A percentile compares a stretch with the other conserved stretches of the same genome.
These are phyloP conservation scores for Pulveroboletus frians DNA, from an alignment of 768 basidiomycete species.

Conservation along the genomic window DNA sequence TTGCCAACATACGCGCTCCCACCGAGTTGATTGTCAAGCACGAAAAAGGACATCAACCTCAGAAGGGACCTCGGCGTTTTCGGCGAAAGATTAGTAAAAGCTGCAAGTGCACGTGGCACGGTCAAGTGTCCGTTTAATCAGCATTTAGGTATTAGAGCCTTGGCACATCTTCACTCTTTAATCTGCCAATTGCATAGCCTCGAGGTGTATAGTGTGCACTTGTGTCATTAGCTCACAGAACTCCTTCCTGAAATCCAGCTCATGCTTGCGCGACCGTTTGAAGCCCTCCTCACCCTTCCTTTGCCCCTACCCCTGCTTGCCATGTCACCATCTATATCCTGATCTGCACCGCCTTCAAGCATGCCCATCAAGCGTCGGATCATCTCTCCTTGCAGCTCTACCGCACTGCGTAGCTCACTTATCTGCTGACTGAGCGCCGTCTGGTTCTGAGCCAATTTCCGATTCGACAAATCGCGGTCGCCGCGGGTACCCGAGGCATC, in stretches of 20 bases:
- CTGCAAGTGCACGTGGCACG: too few relatives aligned
- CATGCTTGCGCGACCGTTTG: neutral
- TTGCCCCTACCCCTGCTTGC: conserved; percentile 10
- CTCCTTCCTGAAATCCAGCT: conserved; percentile 6
- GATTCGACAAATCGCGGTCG: conserved; percentile 46
- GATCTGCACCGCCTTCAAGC: conserved; percentile 9
- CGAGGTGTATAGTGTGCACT: too few relatives aligned
- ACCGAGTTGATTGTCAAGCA: too few relatives aligned
- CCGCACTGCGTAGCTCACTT: conserved; percentile 44
- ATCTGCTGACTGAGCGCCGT: conserved; percentile 64
- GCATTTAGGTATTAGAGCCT: too few relatives aligned
- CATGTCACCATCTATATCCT: neutral
- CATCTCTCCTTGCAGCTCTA: conserved; percentile 58
- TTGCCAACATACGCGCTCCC: too few relatives aligned
- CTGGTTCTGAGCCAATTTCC: conserved; percentile 62
- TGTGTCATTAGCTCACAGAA: conserved; percentile 11
- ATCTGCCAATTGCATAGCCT: too few relatives aligned
- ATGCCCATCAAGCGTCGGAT: conserved; percentile 29
- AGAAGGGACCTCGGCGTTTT: too few relatives aligned
- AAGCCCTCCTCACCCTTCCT: conserved; percentile 1
- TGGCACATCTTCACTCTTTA: too few relatives aligned
- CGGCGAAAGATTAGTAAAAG: too few relatives aligned
- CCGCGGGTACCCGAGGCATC: conserved; percentile 5
- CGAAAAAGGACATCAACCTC: too few relatives aligned
- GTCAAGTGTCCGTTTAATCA: too few relatives aligned